These are phyloP conservation scores for Pythium angustatum DNA, from an alignment of 352 stramenopile species.

Conservation along the genomic window DNA sequence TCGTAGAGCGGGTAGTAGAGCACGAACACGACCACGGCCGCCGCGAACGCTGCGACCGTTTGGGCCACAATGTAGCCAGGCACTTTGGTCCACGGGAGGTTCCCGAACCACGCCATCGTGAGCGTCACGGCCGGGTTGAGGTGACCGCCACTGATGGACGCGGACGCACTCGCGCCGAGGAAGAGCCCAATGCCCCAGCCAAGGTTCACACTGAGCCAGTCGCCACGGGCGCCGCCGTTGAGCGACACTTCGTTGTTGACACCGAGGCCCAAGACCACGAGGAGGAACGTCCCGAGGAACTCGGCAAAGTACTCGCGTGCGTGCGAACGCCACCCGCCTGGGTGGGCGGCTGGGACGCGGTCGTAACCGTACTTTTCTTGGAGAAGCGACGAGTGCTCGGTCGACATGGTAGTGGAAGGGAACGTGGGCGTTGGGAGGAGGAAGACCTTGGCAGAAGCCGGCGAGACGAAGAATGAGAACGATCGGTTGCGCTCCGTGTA, in stretches of 20 bases:
- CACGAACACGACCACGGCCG: conserved; percentile 46
- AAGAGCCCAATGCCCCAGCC: conserved; percentile 72
- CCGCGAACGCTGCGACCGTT: conserved; percentile 51
- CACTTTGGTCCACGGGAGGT: conserved; percentile 58
- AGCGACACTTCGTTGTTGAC: conserved; percentile 61
- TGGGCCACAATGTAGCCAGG: conserved; percentile 57
- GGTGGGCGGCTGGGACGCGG: not conserved
- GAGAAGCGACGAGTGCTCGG: conserved; percentile 9
- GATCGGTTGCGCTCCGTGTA: not conserved
- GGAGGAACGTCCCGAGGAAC: conserved; percentile 58
- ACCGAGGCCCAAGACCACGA: conserved; percentile 69
- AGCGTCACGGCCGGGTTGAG: conserved; percentile 68
- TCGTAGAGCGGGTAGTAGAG: conserved; percentile 61
- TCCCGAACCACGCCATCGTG: conserved; percentile 47
- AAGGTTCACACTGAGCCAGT: conserved; percentile 68
- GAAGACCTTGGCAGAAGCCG: conserved; percentile 2
- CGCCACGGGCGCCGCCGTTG: conserved; percentile 42
- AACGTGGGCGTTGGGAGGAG: not conserved
- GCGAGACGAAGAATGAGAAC: conserved; percentile 7
- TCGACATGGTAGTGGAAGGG: not conserved
- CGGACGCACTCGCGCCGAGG: conserved; percentile 62
- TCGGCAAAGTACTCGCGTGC: conserved; percentile 60
- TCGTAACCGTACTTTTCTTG: conserved; percentile 6
- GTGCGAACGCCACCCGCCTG: conserved; percentile 17
- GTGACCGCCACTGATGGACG: conserved; percentile 55